Evolutionary conservation across 2,329 filamentous ascomycete genomes (phyloP).

Genomic region (Aspergillus quadrilineatus): DNA sequence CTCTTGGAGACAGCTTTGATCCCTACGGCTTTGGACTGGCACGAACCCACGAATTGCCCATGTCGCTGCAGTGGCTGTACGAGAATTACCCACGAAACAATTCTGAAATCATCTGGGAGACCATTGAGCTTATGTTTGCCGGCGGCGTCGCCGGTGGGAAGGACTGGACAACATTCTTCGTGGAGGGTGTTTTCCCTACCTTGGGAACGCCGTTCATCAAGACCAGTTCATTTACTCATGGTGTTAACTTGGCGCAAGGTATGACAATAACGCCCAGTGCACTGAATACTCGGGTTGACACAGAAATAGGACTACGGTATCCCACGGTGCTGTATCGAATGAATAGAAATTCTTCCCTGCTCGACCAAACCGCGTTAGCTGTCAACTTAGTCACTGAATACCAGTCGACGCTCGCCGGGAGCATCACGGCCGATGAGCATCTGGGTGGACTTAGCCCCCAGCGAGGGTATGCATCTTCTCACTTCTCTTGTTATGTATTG

Average conservation of each 20-base stretch:
- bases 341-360: constrained; percentile 45
- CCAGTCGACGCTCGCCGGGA: constrained; percentile 50
- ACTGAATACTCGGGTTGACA: too few species aligned
- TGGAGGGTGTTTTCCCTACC: constrained; percentile 33
- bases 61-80: constrained; percentile 51
- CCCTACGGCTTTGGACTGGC: constrained; percentile 38
- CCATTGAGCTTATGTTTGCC: constrained; percentile 47
- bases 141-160: constrained; percentile 20
- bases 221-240: constrained; percentile 41
- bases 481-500: too few species aligned
- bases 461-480: constrained; percentile 28
- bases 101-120: constrained; percentile 39
- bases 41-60: constrained; percentile 46
- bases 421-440: constrained; percentile 53
- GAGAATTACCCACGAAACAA: constrained; percentile 45
- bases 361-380: constrained; percentile 42
- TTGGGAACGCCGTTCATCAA: constrained; percentile 32
- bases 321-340: constrained; percentile 45
- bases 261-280: constrained; percentile 30
- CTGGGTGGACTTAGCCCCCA: constrained; percentile 46
- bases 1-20: constrained; percentile 46
- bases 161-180: constrained; percentile 43
- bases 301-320: constrained; percentile 42
- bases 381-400: constrained; percentile 51
- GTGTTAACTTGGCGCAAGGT: constrained; percentile 50